Percentiles rank a stretch among this genome's conserved stretches.
Evolutionary conservation across 1,284 basidiomycete genomes (phyloP).

Genomic region (Pholiota adiposa): DNA sequence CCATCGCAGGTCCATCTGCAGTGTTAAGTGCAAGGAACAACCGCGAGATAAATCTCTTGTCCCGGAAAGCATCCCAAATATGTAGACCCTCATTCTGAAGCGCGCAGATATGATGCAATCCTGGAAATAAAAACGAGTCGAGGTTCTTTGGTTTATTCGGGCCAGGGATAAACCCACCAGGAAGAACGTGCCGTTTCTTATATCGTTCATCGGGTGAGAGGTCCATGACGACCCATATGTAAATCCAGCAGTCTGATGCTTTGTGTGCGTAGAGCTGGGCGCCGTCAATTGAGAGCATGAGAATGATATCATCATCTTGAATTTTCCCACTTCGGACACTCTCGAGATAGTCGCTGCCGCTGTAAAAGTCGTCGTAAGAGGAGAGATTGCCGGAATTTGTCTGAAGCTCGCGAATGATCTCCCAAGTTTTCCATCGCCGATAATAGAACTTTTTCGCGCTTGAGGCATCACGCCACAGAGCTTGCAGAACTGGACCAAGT

Average conservation of each 20-base stretch:
- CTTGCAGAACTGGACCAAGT: conserved; percentile 22
- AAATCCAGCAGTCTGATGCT: conserved; percentile 35
- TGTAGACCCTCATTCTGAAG: conserved; percentile 22
- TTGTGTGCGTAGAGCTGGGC: conserved; percentile 35
- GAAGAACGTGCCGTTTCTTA: conserved; percentile 31
- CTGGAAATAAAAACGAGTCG: conserved; percentile 28
- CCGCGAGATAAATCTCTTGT: conserved; percentile 11
- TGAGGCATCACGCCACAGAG: conserved; percentile 22
- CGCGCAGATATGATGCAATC: conserved; percentile 25
- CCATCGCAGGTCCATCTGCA: conserved; percentile 30
- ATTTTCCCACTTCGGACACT: conserved; percentile 24
- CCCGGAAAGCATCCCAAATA: conserved; percentile 23
- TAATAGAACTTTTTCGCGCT: conserved; percentile 20
- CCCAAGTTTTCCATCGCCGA: conserved; percentile 11
- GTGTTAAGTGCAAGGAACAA: conserved; percentile 17
- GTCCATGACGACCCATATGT: conserved; percentile 33
- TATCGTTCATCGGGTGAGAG: conserved; percentile 28
- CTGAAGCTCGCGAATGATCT: conserved; percentile 10
- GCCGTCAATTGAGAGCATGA: conserved; percentile 35
- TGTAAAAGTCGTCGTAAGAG: conserved; percentile 19
- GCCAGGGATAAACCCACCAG: conserved; percentile 31
- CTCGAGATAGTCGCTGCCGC: conserved; percentile 24
- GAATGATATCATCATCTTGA: conserved; percentile 25
- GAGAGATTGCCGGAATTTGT: conserved; percentile 8
- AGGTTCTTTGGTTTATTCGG: conserved; percentile 28